These are phyloP conservation scores for Calocybe gangraenosa DNA, from an alignment of 768 basidiomycete genomes.

Conservation along the genomic window DNA sequence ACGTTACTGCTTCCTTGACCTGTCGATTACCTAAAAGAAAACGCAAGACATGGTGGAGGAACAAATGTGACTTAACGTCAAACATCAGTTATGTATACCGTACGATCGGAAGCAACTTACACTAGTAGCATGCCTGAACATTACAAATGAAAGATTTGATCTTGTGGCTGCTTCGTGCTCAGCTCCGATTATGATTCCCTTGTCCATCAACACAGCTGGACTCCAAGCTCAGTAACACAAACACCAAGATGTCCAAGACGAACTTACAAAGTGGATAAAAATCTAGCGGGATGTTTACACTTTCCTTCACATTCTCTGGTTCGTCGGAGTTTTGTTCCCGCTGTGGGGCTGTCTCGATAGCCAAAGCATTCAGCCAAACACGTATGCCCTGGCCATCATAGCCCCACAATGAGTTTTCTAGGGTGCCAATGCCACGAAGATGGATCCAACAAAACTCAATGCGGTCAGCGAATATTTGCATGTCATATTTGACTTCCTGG, in stretches of 20 bases:
- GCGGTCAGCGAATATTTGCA: constrained; percentile 95
- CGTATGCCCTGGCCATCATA: constrained; percentile 88
- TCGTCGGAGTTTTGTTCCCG: constrained; percentile 27
- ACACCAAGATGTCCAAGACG: constrained; percentile 15
- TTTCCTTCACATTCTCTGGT: constrained; percentile 74
- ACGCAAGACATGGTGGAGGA: constrained; percentile 86
- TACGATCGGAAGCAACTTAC: constrained; percentile 39
- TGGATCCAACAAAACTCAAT: constrained; percentile 99
- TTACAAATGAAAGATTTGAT: constrained; percentile 76
- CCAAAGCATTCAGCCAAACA: constrained; percentile 94
- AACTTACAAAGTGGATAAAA: constrained; percentile 91
- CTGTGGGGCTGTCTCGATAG: constrained; percentile 69
- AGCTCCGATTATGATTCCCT: constrained; percentile 95
- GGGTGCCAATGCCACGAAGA: constrained; percentile 83
- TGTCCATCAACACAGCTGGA: constrained; percentile 95
- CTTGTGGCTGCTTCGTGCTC: constrained; percentile 83
- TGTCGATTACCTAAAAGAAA: constrained; percentile 68
- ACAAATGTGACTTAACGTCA: constrained; percentile 76
- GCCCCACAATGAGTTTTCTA: constrained; percentile 98
- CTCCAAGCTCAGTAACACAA: constrained; percentile 7
- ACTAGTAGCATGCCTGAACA: constrained; percentile 89
- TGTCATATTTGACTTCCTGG: constrained; percentile 93
- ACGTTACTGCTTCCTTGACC: constrained; percentile 73
- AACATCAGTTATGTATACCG: background rate
- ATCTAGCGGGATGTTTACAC: constrained; percentile 85